phyloP scores from a whole-genome alignment of 2,329 filamentous ascomycete genomes.

The Pseudogymnoascus sp. region DNA sequence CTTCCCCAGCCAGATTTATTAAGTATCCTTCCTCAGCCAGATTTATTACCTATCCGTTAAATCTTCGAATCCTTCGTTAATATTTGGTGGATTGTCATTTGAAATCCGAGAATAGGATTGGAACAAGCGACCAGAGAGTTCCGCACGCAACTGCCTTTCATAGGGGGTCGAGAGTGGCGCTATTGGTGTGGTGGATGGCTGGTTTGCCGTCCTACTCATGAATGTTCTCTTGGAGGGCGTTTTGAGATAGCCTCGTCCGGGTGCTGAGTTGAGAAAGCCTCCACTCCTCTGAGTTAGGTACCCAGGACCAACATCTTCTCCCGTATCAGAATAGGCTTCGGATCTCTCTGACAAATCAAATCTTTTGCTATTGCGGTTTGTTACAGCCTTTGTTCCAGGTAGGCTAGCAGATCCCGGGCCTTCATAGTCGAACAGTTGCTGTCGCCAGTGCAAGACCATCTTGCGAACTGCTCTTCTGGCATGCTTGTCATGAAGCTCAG shows the following conservation, averaged over 20 bases:
- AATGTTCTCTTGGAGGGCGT: constrained; percentile 42
- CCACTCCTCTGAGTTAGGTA: constrained; percentile 17
- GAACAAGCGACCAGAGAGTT: constrained; percentile 7
- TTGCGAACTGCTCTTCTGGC: constrained; percentile 26
- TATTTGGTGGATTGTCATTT: not conserved
- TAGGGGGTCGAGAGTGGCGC: constrained; percentile 36
- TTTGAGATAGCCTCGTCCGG: constrained; percentile 24
- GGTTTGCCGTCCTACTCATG: constrained; percentile 30
- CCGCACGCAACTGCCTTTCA: constrained; percentile 29
- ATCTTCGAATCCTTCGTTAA: not conserved
- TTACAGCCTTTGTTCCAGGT: not conserved
- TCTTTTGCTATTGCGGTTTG: not conserved
- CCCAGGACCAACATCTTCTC: constrained; percentile 20
- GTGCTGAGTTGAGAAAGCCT: constrained; percentile 18
- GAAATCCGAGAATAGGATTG: constrained; percentile 5
- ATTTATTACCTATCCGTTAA: not conserved
- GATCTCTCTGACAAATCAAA: constrained; percentile 11
- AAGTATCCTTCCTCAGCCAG: not conserved
- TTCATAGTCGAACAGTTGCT: constrained; percentile 14
- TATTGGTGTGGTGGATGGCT: constrained; percentile 36
- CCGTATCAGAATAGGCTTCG: constrained; percentile 25
- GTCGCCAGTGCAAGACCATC: constrained; percentile 27
- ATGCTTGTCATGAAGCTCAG: constrained; percentile 25
- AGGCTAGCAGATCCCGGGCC: not conserved
- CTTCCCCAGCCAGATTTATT: not conserved